phyloP scores from a whole-genome alignment of 1,284 basidiomycete species.

The Paramarasmius palmivorus region DNA sequence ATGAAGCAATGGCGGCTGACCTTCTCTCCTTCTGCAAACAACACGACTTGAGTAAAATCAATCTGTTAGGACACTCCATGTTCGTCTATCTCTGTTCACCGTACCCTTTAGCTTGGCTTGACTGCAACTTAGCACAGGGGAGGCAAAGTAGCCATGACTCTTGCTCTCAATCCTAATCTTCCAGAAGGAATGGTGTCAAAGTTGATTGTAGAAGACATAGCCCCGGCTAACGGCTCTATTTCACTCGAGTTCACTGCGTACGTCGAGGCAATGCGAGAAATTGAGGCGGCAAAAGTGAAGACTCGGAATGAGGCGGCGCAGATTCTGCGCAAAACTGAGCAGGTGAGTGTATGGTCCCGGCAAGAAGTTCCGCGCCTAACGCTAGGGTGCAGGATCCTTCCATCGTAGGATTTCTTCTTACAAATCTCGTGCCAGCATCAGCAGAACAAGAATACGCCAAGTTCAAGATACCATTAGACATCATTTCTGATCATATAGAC shows the following conservation, averaged over 20 bases:
- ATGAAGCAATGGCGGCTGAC: conserved; percentile 72
- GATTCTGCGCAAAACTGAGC: conserved; percentile 63
- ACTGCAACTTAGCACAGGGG: conserved; percentile 52
- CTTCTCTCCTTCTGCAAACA: conserved; percentile 59
- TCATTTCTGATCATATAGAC: conserved; percentile 59
- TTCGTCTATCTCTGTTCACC: conserved; percentile 32
- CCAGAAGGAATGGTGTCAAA: conserved; percentile 51
- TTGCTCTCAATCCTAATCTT: conserved; percentile 62
- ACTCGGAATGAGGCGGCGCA: conserved; percentile 67
- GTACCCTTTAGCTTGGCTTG: not conserved
- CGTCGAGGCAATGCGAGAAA: conserved; percentile 68
- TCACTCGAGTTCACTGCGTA: conserved; percentile 71
- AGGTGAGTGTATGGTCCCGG: conserved; percentile 34
- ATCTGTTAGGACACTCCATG: conserved; percentile 87
- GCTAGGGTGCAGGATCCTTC: conserved; percentile 53
- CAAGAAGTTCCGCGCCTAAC: conserved; percentile 1
- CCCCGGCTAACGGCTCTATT: conserved; percentile 63
- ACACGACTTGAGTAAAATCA: conserved; percentile 57
- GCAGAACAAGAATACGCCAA: conserved; percentile 38
- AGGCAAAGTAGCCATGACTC: conserved; percentile 83
- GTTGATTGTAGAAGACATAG: conserved; percentile 82
- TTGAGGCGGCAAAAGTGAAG: conserved; percentile 54
- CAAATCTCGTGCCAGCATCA: conserved; percentile 60
- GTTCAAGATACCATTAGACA: conserved; percentile 76
- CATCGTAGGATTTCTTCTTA: conserved; percentile 79